These are phyloP conservation scores for Aspergillus aculeatinus DNA, from an alignment of 2,329 filamentous ascomycete genomes.

Conservation along the genomic window DNA sequence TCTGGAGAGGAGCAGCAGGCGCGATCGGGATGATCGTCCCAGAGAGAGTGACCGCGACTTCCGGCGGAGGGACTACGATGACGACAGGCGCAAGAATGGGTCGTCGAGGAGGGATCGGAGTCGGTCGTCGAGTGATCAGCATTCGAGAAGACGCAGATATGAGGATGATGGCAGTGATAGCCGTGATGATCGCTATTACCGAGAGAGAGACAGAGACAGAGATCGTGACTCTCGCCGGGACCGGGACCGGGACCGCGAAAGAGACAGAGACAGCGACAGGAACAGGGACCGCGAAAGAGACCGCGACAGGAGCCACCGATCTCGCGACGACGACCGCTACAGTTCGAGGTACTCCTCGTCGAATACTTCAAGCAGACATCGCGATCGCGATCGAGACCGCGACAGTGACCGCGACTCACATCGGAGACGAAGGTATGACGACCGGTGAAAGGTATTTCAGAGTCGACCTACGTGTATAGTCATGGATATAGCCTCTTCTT, in stretches of 20 bases:
- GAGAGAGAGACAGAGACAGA: constrained; percentile 25
- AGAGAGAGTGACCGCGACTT: constrained; percentile 34
- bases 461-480: background rate
- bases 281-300: constrained; percentile 31
- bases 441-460: constrained; percentile 10
- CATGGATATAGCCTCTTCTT: background rate
- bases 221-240: constrained; percentile 26
- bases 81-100: constrained; percentile 36
- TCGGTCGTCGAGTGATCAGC: constrained; percentile 34
- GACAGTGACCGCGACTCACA: constrained; percentile 32
- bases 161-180: constrained; percentile 38
- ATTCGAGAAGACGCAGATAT: constrained; percentile 38
- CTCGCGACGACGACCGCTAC: constrained; percentile 35
- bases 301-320: constrained; percentile 29
- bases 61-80: constrained; percentile 37
- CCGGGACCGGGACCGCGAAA: constrained; percentile 34
- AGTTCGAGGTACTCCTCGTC: constrained; percentile 35
- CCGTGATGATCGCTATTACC: constrained; percentile 37
- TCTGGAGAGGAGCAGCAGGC: constrained; percentile 39
- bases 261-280: constrained; percentile 28
- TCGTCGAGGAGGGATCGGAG: constrained; percentile 41
- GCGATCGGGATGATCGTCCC: constrained; percentile 20
- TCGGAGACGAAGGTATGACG: constrained; percentile 31
- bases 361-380: constrained; percentile 29
- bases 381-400: constrained; percentile 31